Evolutionary conservation across 2,329 filamentous ascomycete genomes (phyloP), one percentile per base, ranked within the genome.

Genomic region (Zopfia rhizophila): DNA sequence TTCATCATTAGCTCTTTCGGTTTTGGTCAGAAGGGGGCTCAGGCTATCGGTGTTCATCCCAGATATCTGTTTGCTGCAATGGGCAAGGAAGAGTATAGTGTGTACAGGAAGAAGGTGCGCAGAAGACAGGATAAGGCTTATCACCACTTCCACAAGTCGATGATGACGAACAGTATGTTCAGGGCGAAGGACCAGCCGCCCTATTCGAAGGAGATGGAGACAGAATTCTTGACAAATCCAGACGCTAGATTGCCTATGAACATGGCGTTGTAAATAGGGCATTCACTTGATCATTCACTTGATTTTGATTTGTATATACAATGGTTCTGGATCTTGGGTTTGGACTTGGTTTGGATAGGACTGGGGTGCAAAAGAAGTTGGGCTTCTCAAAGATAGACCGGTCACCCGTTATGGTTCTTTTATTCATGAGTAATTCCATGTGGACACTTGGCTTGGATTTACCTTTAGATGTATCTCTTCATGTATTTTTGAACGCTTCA

Each of bases 11-110:
- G 69, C 3, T 74, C 68, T 1, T 78, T 78, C 39, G 75, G 75
- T 0, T 78, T 78, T 46, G 74, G 74, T 1, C 75, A 78, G 51
- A 78, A 78, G 48, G 72, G 74, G 4, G 73, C 63, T 0, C 60
- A 74, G 38, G 68, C 59, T 1, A 51, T 77, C 10, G 62, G 68
- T 0, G 68, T 76, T 0, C 53, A 66, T 7, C 68, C 75, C 1
- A 62, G 55, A 28, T 73, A 68, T 44, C 30, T 53, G 19, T 51
- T 50, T 38, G 47, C 51, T 35, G 41, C 40, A n/a, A n/a, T 32
- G 4, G 37, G 27, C 8, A 19, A 29, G n/a, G 42, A 46, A 4
- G 37, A 17, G n/a, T 51, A 37, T 24, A 27, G 10, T 2, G 27
- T 12, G 7, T 51, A 51, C 18, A 12, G 13, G 2, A 17, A 16